A percentile compares a stretch with the other conserved stretches of the same genome.
phyloP scores from a whole-genome alignment of 2,329 filamentous ascomycete genomes.

The Raffaelea albimanens region DNA sequence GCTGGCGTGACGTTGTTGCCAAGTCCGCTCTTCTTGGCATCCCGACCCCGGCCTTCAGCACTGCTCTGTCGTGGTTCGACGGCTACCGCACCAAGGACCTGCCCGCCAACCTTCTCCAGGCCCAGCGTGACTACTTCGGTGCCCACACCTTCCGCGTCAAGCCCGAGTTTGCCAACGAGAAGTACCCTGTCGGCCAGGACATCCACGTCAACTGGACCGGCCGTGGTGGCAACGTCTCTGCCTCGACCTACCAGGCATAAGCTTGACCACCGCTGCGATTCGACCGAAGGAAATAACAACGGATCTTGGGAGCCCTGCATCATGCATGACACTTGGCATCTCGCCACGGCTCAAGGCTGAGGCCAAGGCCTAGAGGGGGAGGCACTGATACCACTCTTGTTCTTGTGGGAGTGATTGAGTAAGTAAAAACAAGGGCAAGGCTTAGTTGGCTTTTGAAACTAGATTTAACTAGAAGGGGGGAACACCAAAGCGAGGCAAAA shows the following conservation, averaged over 20 bases:
- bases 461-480: no score
- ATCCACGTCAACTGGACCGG: constrained; percentile 99
- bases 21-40: constrained; percentile 92
- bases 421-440: no score
- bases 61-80: constrained; percentile 96
- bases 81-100: constrained; percentile 96
- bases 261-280: no score
- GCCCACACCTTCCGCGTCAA: constrained; percentile 86
- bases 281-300: no score
- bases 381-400: no score
- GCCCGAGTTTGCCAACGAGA: constrained; percentile 65
- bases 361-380: neutral
- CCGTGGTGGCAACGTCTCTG: constrained; percentile 91
- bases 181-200: constrained; percentile 77
- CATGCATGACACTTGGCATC: no score
- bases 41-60: constrained; percentile 92
- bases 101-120: constrained; percentile 96
- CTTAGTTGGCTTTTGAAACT: no score
- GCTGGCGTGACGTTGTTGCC: constrained; percentile 85
- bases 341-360: no score
- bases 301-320: no score
- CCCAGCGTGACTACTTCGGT: constrained; percentile 99
- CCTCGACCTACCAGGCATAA: constrained; percentile 96
- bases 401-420: no score
- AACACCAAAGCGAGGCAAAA: neutral